Conservation (phyloP, 345 rosid genomes). For the Dovyalis caffra region DNA sequence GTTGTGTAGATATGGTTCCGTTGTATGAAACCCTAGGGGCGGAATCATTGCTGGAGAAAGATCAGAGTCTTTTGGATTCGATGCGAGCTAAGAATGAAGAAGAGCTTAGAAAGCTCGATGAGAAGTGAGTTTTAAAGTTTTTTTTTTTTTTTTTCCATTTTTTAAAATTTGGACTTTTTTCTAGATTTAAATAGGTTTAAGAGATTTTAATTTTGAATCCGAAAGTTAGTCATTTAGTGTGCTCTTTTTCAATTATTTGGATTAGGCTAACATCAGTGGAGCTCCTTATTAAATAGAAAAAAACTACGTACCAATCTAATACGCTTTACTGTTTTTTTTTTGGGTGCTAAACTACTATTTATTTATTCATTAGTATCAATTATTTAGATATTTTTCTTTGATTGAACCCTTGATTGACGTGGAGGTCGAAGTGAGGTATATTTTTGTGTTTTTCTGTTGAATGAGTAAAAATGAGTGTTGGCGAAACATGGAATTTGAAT, state of each 20-base stretch:
- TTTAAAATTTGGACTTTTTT: background rate
- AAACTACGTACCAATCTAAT: too few relatives aligned
- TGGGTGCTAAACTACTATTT: background rate
- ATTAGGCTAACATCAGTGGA: background rate
- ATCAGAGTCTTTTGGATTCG: slow-evolving; percentile 64
- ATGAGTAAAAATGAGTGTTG: background rate
- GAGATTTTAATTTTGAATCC: background rate
- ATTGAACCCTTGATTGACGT: background rate
- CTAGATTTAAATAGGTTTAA: background rate
- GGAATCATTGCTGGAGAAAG: slow-evolving; percentile 61
- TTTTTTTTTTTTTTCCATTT: background rate
- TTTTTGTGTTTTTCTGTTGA: background rate
- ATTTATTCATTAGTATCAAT: background rate
- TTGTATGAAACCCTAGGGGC: slow-evolving; percentile 78
- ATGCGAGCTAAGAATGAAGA: slow-evolving; percentile 67
- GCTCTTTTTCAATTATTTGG: background rate
- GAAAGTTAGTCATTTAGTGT: background rate
- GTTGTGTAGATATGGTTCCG: slow-evolving; percentile 71
- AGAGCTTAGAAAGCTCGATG: slow-evolving; percentile 86
- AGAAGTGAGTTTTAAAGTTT: slow-evolving; percentile 53
- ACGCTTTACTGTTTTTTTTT: too few relatives aligned
- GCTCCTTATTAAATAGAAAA: background rate
- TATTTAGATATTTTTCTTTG: background rate
- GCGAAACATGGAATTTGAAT: background rate
- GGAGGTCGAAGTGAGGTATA: background rate